phyloP scores from a whole-genome alignment of 208 protist species.

The Wallacemonas rigidus region DNA sequence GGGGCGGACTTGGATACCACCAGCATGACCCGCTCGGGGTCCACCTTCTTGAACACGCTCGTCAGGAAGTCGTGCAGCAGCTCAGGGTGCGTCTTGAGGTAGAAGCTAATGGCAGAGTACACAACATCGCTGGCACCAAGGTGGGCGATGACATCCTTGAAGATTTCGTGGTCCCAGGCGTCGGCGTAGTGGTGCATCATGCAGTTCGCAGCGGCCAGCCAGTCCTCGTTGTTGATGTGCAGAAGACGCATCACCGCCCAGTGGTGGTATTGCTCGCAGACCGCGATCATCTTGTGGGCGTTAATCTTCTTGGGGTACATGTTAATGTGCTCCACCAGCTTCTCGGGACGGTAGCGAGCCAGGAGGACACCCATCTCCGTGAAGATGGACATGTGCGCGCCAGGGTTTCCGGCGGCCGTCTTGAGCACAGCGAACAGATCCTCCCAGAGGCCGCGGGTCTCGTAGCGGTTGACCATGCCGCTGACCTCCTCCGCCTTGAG shows the following conservation, averaged over 20 bases:
- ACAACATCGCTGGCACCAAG: slow-evolving; percentile 96
- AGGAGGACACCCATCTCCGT: slow-evolving; percentile 99
- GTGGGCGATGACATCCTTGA: slow-evolving; percentile 97
- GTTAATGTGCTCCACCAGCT: slow-evolving; percentile 99
- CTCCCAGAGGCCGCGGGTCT: slow-evolving; percentile 92
- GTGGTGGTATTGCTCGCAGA: slow-evolving; percentile 94
- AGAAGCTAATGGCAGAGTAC: slow-evolving; percentile 98
- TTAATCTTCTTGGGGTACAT: slow-evolving; percentile 96
- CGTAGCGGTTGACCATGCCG: slow-evolving; percentile 92
- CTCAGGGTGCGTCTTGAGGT: slow-evolving; percentile 93
- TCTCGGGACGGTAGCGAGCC: slow-evolving; percentile 98
- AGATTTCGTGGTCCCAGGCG: slow-evolving; percentile 97
- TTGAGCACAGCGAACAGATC: slow-evolving; percentile 97
- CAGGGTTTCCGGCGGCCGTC: slow-evolving; percentile 92
- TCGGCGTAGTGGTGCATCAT: slow-evolving; percentile 98
- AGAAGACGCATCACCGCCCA: slow-evolving; percentile 97
- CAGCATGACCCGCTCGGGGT: slow-evolving; percentile 97
- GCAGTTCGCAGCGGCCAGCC: slow-evolving; percentile 96
- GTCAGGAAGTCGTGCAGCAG: slow-evolving; percentile 97
- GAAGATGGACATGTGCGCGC: slow-evolving; percentile 99
- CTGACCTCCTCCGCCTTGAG: slow-evolving; percentile 98
- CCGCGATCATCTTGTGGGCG: slow-evolving; percentile 96
- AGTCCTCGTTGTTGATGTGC: slow-evolving; percentile 98
- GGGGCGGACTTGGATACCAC: slow-evolving; percentile 85
- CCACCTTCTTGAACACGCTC: slow-evolving; percentile 92